Percentiles rank a stretch among this genome's conserved stretches.
These are phyloP conservation scores for Kluyveromyces wickerhamii DNA, from an alignment of 805 yeast species.

Conservation along the genomic window DNA sequence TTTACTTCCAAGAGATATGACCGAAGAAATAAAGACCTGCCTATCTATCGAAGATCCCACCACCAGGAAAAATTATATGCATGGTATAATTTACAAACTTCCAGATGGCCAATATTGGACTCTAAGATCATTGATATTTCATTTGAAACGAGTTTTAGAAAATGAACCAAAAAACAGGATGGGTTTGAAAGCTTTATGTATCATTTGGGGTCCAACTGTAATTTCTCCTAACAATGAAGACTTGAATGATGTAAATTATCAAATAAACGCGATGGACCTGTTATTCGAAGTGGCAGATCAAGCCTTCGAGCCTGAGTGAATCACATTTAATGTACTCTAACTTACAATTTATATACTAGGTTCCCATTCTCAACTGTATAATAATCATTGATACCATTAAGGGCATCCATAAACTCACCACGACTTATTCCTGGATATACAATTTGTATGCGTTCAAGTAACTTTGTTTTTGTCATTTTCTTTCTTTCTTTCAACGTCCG, in stretches of 20 bases:
- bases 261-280: slow-evolving; percentile 75
- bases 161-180: slow-evolving; percentile 63
- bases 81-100: slow-evolving; percentile 77
- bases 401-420: slow-evolving; percentile 29
- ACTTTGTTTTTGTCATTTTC: slow-evolving; percentile 1
- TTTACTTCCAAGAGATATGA: slow-evolving; percentile 22
- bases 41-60: slow-evolving; percentile 57
- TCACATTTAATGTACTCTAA: neutral
- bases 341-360: slow-evolving; percentile 6
- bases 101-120: slow-evolving; percentile 97
- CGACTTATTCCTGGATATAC: slow-evolving; percentile 22
- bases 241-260: slow-evolving; percentile 66
- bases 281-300: slow-evolving; percentile 76
- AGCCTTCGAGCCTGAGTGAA: slow-evolving; percentile 57
- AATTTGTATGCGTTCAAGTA: slow-evolving; percentile 10
- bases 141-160: slow-evolving; percentile 64
- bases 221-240: slow-evolving; percentile 60
- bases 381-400: slow-evolving; percentile 10
- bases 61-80: slow-evolving; percentile 65
- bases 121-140: slow-evolving; percentile 74
- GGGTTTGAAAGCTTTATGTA: slow-evolving; percentile 73
- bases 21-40: slow-evolving; percentile 38
- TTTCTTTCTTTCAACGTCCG: slow-evolving; percentile 17
- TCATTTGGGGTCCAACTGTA: slow-evolving; percentile 92
- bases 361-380: slow-evolving; percentile 3